Evolutionary conservation across 2,329 filamentous ascomycete genomes (phyloP), one percentile per base, ranked within the genome.

Genomic region (Juglanconis oblonga): DNA sequence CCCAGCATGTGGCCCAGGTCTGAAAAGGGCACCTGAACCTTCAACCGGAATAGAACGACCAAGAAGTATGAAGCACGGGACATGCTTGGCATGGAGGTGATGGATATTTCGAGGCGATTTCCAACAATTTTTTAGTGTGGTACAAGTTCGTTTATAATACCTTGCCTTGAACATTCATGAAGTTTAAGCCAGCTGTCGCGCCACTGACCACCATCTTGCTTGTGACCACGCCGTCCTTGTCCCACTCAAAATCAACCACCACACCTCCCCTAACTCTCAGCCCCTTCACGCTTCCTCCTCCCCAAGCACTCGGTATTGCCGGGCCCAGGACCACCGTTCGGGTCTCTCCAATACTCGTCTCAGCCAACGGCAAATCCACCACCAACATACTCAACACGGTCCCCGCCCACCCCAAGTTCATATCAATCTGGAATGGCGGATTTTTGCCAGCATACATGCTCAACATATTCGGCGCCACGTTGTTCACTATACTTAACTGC

Each of bases 361-460:
- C 66, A 10, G 68, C 38, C 7, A 70, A 63, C 0, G 77, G 75
- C 45, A 82, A 55, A 67, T 84, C 79, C n/a, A 82, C 75, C 52
- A 82, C 73, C 45, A 84, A 67, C 80, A 84, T 80, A 59, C 74
- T 73, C 57, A 84, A 61, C 55, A 83, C 73, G 0, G 79, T 80
- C 0, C 80, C 82, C 3, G 73, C 73, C 29, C 77, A 68, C 1
- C 82, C 83, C 62, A 82, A 85, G 66, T 86, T 86, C 6, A 82
- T 83, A 67, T 86, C 83, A 59, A 85, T 84, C 71, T 86, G 83
- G 64, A 85, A 85, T 1, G 83, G 81, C 51, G 70, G 69, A 5
- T 74, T 69, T 9, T 70, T 67, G 0, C 73, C 80, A 8, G 64
- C 70, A 65, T 85, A 85, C 76, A 84, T 81, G 47, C 74, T 78